Evolutionary conservation across 352 stramenopile species (phyloP), one percentile per base, ranked within the genome.

Genomic region (Phytophthora pinifolia): DNA sequence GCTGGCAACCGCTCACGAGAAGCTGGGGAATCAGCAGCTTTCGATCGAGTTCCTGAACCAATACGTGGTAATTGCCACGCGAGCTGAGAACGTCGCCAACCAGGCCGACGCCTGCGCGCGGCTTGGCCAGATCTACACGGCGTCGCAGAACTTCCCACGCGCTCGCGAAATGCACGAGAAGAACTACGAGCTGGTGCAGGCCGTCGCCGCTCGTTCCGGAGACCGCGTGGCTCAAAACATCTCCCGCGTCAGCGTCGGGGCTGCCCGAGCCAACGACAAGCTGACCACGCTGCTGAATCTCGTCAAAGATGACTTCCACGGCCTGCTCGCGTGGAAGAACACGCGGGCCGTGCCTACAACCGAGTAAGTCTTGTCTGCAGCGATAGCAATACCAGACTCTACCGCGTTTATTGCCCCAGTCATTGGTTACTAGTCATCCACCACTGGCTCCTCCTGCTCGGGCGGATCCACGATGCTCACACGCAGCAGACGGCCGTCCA

Each of bases 91-190:
- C 53, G 37, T 94, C 0, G 63, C 60, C n/a, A 94, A 88, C 43
- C 88, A 98, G 47, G 88, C 85, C 0, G 83, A 94, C 29, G 88
- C 88, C 1, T 97, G 86, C 35, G 72, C 83, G 13, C 81, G 82
- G 29, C 83, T 98, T 9, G 89, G 89, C 0, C 74, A 91, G 30
- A 92, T 96, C 45, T 93, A 92, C 59, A 91, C 81, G 12, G 65
- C 76, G 41, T 82, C 80, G 6, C 79, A 86, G 32, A 85, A 97
- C 44, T 93, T 92, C 51, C 62, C 72, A 8, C 76, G 74, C 9
- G 91, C 89, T 2, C 67, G 94, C 1, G 80, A 95, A 53, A 96
- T 93, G 72, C 92, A 93, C 59, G 85, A 95, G 53, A 89, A 93
- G 33, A 96, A 92, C 65, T 92, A 97, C 53, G 84, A 96, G 56